Percentiles rank a stretch among this genome's conserved stretches.
These are phyloP conservation scores for Nakataea oryzae DNA, from an alignment of 2,329 filamentous ascomycete genomes.

Conservation along the genomic window DNA sequence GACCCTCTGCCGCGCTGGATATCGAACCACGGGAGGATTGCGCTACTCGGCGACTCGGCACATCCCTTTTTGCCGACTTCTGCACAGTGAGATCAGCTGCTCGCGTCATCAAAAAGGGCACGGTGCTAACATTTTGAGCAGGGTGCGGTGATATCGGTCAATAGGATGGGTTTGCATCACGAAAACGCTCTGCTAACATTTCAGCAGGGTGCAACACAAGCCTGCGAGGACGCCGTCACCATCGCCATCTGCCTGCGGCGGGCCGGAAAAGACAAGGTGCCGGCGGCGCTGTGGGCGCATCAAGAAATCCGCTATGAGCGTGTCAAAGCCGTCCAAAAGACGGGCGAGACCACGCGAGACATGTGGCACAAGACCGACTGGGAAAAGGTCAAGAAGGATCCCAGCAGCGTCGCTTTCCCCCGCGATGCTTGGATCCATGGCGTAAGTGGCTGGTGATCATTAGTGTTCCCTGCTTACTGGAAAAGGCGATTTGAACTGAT, in stretches of 20 bases:
- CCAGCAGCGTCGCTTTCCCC: constrained; percentile 33
- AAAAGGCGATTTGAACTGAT: too few relatives aligned
- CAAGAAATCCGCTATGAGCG: constrained; percentile 36
- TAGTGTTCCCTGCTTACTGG: too few relatives aligned
- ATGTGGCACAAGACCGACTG: constrained; percentile 46
- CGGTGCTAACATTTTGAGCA: too few relatives aligned
- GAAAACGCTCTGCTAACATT: too few relatives aligned
- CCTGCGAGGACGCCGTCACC: constrained; percentile 38
- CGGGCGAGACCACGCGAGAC: constrained; percentile 36
- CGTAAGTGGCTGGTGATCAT: too few relatives aligned
- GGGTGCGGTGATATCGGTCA: too few relatives aligned
- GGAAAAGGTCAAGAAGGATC: constrained; percentile 34
- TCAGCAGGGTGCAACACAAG: constrained; percentile 31
- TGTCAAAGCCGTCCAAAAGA: constrained; percentile 36
- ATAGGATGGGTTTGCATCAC: too few relatives aligned
- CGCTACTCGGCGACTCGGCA: constrained; percentile 37
- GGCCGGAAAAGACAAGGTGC: constrained; percentile 24
- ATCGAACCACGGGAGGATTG: constrained; percentile 29
- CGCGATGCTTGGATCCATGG: constrained; percentile 42
- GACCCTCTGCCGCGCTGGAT: constrained; percentile 38
- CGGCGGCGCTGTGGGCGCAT: constrained; percentile 28
- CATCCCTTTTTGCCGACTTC: constrained; percentile 39
- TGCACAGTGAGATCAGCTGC: constrained; percentile 17
- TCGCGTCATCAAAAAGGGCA: too few relatives aligned
- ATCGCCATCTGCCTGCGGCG: constrained; percentile 32